phyloP scores from a whole-genome alignment of 345 rosid genomes.

The Jatropha curcas region DNA sequence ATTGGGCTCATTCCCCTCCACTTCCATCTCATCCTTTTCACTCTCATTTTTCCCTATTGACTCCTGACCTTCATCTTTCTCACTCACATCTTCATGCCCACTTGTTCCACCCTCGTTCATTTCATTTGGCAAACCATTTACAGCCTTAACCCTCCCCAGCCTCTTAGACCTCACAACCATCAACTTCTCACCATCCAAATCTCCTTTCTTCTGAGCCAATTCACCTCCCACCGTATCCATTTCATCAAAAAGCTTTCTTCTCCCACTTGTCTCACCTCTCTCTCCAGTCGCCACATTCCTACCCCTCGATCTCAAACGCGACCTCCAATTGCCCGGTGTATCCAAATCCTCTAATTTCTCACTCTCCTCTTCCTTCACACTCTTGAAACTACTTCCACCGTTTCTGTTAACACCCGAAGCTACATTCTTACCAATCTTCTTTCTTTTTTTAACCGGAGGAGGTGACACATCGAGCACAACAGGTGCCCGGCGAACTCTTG shows the following conservation, averaged over 20 bases:
- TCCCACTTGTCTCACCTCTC: constrained; percentile 29
- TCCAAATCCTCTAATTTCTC: constrained; percentile 34
- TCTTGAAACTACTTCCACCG: constrained; percentile 18
- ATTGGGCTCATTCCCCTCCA: background rate
- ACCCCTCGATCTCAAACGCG: constrained; percentile 19
- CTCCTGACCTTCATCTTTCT: background rate
- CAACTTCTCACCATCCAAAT: constrained; percentile 17
- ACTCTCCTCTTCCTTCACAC: constrained; percentile 27
- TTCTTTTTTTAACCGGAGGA: constrained; percentile 62
- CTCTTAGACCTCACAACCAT: constrained; percentile 26
- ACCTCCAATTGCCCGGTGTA: constrained; percentile 55
- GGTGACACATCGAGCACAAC: constrained; percentile 79
- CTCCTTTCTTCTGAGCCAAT: constrained; percentile 25
- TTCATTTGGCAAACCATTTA: constrained; percentile 23
- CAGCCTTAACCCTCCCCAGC: constrained; percentile 24
- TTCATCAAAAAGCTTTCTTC: constrained; percentile 58
- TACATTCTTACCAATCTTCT: constrained; percentile 34
- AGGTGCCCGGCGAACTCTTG: constrained; percentile 68
- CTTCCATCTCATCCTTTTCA: constrained; percentile 14
- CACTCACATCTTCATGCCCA: constrained; percentile 28
- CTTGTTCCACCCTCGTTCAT: constrained; percentile 27
- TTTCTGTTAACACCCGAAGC: constrained; percentile 11
- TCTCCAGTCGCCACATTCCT: constrained; percentile 11
- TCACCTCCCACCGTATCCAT: constrained; percentile 20
- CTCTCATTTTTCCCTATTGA: background rate